Base-by-base conservation (phyloP, 78 protist species). In the Dictyostelium firmibasis region DNA sequence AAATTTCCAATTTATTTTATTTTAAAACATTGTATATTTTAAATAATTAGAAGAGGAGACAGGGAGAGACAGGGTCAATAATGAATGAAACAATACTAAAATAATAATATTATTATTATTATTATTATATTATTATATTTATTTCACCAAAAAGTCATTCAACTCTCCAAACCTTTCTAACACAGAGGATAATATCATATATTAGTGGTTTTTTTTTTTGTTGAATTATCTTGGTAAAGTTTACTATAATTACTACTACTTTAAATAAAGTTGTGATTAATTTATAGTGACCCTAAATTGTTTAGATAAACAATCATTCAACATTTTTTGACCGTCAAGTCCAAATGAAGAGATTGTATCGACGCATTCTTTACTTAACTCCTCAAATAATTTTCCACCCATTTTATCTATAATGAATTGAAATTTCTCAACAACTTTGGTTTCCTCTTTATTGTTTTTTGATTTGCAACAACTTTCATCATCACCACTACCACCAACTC, bases 241-340 rank as follows among this genome's bases (percentile, higher is more conserved):
- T 50, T 50, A 41, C 44, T 41, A 41, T 41, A 5, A 41, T 4
- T 41, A 5, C 44, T 41, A 50, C 62, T 50, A 50, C 62, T 50
- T 16, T 50, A 1, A 50, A 50, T 50, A 50, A 50, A 50, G n/a
- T 0, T 50, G 16, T 50, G n/a, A 50, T 76, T 76, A 76, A 36
- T 76, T 76, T 14, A 76, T 76, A 23, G 82, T 38, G 8, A 76
- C 82, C 57, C 82, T 76, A 76, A 38, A 36, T 9, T 27, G 43
- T 20, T 44, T 79, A 9, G 38, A 4, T 44, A 79, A 33, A 81
- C 74, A 81, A 53, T 53, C 36, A 33, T 81, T 18, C 20, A 81
- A 57, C 38, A 44, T 20, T 33, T 57, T 4, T 81, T 41, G 35
- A 41, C 94, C 94, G 31, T 88, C 72, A 4, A 78, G 75, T 67